phyloP scores from a whole-genome alignment of 2,329 filamentous ascomycete species.

The Verticillium albo-atrum region DNA sequence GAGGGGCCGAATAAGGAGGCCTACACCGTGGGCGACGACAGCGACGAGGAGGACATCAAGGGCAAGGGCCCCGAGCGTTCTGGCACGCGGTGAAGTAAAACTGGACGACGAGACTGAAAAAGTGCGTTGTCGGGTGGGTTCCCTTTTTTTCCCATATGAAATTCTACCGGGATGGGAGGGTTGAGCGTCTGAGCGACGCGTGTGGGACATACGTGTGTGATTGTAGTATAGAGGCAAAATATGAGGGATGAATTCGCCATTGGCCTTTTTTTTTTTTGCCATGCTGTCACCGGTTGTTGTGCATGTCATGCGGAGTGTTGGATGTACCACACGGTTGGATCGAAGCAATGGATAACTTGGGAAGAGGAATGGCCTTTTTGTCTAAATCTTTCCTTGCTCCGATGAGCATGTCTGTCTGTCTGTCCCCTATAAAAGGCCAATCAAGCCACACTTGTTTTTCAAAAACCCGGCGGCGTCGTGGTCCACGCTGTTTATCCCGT shows the following conservation, averaged over 20 bases:
- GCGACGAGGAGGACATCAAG: constrained; percentile 44
- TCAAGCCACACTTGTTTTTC: too few species aligned
- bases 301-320: too few species aligned
- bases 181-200: background rate
- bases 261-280: background rate
- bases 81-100: background rate
- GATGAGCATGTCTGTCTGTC: too few species aligned
- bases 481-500: background rate
- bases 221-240: background rate
- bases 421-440: background rate
- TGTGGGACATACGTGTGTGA: background rate
- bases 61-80: constrained; percentile 6
- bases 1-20: constrained; percentile 35
- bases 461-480: too few species aligned
- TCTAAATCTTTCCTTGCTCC: too few species aligned
- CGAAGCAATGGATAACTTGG: background rate
- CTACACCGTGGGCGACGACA: constrained; percentile 55
- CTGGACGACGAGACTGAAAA: background rate
- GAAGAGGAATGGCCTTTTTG: too few species aligned
- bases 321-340: background rate
- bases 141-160: background rate
- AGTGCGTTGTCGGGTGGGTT: background rate
- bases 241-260: background rate
- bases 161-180: background rate
- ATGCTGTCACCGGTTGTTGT: background rate